Conservation (phyloP, 1,139 yeast species). For the Nakaseomyces uthaithaninus region DNA sequence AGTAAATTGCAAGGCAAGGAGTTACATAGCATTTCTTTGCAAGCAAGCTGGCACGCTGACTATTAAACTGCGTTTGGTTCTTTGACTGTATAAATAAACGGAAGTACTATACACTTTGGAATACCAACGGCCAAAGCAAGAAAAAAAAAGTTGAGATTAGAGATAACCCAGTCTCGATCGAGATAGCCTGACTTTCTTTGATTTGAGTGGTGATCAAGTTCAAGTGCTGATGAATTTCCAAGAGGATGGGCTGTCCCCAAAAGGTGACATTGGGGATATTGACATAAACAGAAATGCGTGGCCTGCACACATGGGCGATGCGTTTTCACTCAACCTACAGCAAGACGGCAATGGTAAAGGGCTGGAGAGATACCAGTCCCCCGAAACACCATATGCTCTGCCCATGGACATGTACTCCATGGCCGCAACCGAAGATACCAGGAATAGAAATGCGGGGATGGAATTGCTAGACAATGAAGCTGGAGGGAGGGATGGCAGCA, state of each 20-base stretch:
- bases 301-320: slow-evolving; percentile 4
- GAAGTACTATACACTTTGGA: no score
- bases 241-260: background rate
- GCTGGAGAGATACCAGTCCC: slow-evolving; percentile 3
- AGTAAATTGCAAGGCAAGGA: no score
- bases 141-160: no score
- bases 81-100: no score
- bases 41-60: no score
- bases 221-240: background rate
- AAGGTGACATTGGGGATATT: background rate
- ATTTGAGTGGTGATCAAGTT: no score
- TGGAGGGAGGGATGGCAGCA: background rate
- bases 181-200: no score
- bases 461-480: background rate
- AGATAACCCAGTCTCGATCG: no score
- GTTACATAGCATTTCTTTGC: no score
- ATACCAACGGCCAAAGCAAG: no score
- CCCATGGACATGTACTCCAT: slow-evolving; percentile 1
- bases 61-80: no score
- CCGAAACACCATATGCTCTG: background rate
- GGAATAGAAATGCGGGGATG: no score
- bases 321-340: slow-evolving; percentile 1
- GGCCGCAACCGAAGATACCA: background rate
- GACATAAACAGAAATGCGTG: background rate
- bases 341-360: background rate